A percentile compares a stretch with the other conserved stretches of the same genome.
These are phyloP conservation scores for Marsdenia floribunda DNA, from an alignment of 257 asterid species.

Conservation along the genomic window DNA sequence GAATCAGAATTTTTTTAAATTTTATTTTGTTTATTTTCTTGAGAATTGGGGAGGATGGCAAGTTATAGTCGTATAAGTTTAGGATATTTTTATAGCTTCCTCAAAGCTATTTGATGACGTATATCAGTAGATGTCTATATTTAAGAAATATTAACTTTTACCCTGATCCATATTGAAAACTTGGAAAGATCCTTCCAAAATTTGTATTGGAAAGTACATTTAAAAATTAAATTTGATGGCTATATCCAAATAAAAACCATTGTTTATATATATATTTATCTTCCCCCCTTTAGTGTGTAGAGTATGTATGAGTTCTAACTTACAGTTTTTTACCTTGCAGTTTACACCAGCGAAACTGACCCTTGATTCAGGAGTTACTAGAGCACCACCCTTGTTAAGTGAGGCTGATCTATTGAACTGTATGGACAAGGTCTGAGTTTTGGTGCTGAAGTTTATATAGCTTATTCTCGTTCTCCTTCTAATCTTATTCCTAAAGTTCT, in stretches of 20 bases:
- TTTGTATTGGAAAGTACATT: not conserved
- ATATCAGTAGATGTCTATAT: not conserved
- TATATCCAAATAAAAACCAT: too few species aligned
- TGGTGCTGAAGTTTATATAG: not conserved
- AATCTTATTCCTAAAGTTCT: not conserved
- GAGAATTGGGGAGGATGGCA: not conserved
- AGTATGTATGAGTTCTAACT: not conserved
- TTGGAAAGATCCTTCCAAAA: too few species aligned
- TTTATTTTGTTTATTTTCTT: too few species aligned
- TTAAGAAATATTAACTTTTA: not conserved
- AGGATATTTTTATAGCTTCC: not conserved
- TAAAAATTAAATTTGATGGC: too few species aligned
- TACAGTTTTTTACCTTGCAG: slow-evolving; percentile 38
- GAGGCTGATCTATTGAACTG: slow-evolving; percentile 93
- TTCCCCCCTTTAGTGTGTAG: not conserved
- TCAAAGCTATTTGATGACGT: not conserved
- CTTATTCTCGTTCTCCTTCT: slow-evolving; percentile 10
- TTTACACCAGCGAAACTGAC: slow-evolving; percentile 77
- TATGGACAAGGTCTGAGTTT: slow-evolving; percentile 81
- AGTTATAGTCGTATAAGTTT: too few species aligned
- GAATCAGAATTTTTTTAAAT: too few species aligned
- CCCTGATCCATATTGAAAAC: not conserved
- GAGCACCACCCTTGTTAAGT: slow-evolving; percentile 93
- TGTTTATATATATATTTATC: not conserved
- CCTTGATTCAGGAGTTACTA: slow-evolving; percentile 93